These are phyloP conservation scores for Fusarium tuaranense DNA, from an alignment of 2,329 filamentous ascomycete genomes.

Conservation along the genomic window DNA sequence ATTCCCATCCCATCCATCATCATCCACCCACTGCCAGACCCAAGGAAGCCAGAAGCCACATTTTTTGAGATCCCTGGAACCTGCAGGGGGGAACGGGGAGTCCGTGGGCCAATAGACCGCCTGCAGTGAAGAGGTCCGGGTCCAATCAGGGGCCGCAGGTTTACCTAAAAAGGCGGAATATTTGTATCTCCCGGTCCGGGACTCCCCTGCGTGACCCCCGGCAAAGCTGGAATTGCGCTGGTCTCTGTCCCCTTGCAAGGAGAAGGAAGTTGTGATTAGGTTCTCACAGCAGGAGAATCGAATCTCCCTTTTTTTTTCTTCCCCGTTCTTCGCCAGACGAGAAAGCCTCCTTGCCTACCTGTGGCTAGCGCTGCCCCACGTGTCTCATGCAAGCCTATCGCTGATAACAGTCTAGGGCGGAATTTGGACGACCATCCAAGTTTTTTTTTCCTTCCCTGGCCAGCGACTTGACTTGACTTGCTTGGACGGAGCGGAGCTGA, in stretches of 20 bases:
- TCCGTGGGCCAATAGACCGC: conserved; percentile 31
- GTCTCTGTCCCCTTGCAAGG: conserved; percentile 13
- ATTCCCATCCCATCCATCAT: not conserved
- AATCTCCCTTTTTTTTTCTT: not conserved
- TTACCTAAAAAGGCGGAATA: conserved; percentile 26
- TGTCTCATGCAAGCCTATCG: conserved; percentile 18
- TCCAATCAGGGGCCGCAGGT: conserved; percentile 30
- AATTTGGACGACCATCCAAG: conserved; percentile 1
- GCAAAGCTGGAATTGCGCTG: conserved; percentile 11
- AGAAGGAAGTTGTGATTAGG: conserved; percentile 26
- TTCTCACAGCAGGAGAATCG: conserved; percentile 17
- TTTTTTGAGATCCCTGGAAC: conserved; percentile 20
- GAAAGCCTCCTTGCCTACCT: not conserved
- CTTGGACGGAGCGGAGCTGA: not conserved
- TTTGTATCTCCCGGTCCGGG: conserved; percentile 19
- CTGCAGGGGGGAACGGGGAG: conserved; percentile 16
- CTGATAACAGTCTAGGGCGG: conserved; percentile 26
- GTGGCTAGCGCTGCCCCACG: conserved; percentile 23
- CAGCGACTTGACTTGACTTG: not conserved
- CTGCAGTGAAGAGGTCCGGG: conserved; percentile 2
- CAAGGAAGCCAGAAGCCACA: not conserved
- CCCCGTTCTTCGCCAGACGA: not conserved
- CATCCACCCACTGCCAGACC: not conserved
- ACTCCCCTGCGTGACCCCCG: not conserved
- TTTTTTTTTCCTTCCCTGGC: not conserved